A percentile compares a stretch with the other conserved stretches of the same genome.
Conservation (phyloP, 345 rosid genomes). For the Bretschneidera sinensis region DNA sequence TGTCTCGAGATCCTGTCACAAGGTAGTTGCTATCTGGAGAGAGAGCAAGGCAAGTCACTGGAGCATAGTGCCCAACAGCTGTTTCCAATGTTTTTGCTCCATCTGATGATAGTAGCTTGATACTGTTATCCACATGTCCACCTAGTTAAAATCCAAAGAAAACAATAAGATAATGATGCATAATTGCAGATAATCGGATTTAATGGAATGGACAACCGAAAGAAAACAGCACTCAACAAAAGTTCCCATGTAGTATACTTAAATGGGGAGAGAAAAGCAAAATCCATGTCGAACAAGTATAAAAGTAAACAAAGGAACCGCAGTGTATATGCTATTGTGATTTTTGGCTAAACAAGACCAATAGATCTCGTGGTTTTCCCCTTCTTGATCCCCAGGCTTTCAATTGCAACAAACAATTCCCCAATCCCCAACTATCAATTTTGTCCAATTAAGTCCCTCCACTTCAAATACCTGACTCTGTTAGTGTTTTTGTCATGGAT, state of each 20-base stretch:
- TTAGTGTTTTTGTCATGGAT: no score
- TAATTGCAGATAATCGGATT: neutral
- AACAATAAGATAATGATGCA: neutral
- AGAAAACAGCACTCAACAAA: neutral
- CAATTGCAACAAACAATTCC: no score
- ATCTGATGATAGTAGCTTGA: conserved; percentile 80
- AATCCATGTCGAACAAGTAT: neutral
- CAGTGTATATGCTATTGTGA: no score
- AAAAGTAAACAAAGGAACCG: no score
- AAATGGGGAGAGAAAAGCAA: no score
- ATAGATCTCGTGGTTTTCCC: no score
- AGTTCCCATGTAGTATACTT: neutral
- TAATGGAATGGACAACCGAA: neutral
- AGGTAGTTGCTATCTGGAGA: conserved; percentile 82
- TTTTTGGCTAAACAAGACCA: no score
- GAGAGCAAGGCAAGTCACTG: conserved; percentile 95
- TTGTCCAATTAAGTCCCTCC: no score
- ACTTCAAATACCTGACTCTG: no score
- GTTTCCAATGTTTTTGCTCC: conserved; percentile 89
- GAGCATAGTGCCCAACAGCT: conserved; percentile 88
- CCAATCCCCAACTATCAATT: no score
- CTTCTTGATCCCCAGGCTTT: no score
- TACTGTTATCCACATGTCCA: conserved; percentile 90
- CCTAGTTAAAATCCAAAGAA: conserved; percentile 37
- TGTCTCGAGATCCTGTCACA: conserved; percentile 85